A percentile compares a stretch with the other conserved stretches of the same genome.
Conservation (phyloP, 140 eudicot genomes). For the Stevia rebaudiana region DNA sequence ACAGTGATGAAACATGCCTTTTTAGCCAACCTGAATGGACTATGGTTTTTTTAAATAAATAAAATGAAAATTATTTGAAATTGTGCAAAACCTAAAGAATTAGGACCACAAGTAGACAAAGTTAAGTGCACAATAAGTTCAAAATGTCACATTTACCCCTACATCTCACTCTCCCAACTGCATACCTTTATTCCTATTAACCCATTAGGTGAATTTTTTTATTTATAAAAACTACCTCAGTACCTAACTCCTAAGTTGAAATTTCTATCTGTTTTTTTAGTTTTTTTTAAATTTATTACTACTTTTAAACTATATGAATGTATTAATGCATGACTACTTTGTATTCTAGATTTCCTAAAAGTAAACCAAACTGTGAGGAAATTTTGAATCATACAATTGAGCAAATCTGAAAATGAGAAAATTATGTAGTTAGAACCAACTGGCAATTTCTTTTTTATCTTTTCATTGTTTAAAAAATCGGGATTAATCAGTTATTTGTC, state of each 20-base stretch:
- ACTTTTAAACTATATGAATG: not conserved
- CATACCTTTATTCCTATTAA: slow-evolving; percentile 31
- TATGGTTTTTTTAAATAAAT: slow-evolving; percentile 15
- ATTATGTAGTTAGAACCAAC: too few species aligned
- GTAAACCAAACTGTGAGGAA: slow-evolving; percentile 5
- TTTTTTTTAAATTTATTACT: not conserved
- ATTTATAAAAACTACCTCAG: not conserved
- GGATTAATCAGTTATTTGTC: too few species aligned
- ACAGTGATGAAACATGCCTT: slow-evolving; percentile 27
- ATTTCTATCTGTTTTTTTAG: not conserved
- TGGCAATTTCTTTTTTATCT: too few species aligned
- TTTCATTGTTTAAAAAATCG: too few species aligned
- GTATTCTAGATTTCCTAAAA: not conserved
- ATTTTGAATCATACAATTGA: too few species aligned
- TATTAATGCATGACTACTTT: not conserved
- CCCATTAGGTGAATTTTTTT: not conserved
- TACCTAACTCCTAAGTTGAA: not conserved
- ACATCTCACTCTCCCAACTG: slow-evolving; percentile 24
- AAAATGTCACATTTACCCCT: slow-evolving; percentile 24
- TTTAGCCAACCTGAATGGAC: slow-evolving; percentile 25
- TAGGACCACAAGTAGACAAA: slow-evolving; percentile 36
- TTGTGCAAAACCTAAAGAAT: slow-evolving; percentile 12
- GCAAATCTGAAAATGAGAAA: too few species aligned
- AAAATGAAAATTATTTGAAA: not conserved
- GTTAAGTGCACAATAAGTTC: slow-evolving; percentile 41